Percentiles rank a stretch among this genome's conserved stretches.
Conservation (phyloP, 192 early-diverging fungal species). For the Gonapodya prolifera region DNA sequence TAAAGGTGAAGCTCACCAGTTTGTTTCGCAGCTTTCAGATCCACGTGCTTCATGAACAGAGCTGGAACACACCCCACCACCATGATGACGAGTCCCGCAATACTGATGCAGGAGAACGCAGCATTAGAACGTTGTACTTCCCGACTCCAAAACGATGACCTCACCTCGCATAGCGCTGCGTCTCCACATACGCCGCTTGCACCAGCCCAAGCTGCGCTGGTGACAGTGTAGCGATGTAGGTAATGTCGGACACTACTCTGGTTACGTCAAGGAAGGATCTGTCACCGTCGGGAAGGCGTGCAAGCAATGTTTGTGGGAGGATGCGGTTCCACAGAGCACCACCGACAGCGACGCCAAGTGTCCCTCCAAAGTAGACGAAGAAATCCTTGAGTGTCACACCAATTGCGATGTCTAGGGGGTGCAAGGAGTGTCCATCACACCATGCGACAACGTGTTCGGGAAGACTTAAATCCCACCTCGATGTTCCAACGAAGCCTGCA, state of each 20-base stretch:
- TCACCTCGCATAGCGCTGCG: background rate
- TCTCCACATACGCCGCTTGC: background rate
- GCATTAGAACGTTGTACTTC: too few species aligned
- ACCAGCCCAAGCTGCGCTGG: background rate
- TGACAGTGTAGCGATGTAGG: background rate
- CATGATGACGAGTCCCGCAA: background rate
- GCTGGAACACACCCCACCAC: background rate
- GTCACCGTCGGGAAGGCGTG: background rate
- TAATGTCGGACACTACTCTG: background rate
- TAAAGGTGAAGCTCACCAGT: background rate
- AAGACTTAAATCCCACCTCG: background rate
- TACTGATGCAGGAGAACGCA: background rate
- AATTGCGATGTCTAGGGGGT: slow-evolving; percentile 1
- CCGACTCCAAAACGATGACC: background rate
- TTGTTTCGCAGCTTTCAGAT: background rate
- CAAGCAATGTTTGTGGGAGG: background rate
- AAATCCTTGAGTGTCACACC: slow-evolving; percentile 3
- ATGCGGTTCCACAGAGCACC: slow-evolving; percentile 5
- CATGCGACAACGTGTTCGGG: background rate
- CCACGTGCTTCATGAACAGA: background rate
- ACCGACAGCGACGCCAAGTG: slow-evolving; percentile 3
- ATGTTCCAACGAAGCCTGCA: background rate
- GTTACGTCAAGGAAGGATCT: background rate
- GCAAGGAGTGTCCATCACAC: background rate
- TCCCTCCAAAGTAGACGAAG: slow-evolving; percentile 5